Evolutionary conservation across 23 red algal species (phyloP).

Genomic region (Agarophyton chilense): DNA sequence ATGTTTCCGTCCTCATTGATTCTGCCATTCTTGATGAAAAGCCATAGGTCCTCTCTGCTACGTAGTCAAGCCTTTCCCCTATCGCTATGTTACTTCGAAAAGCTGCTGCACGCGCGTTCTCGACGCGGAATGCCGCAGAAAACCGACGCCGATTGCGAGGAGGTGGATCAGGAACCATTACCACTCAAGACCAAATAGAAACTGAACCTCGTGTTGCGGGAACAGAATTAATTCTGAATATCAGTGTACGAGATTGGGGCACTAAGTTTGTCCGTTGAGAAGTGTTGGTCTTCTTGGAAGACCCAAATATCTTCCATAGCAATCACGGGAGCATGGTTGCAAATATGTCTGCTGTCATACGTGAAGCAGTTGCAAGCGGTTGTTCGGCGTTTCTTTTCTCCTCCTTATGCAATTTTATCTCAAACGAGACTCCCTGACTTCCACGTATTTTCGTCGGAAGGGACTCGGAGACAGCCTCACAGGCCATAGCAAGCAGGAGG

Average conservation of each 20-base stretch:
- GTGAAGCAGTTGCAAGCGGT: conserved; percentile 59
- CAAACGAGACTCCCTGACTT: conserved; percentile 44
- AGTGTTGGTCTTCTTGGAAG: conserved; percentile 60
- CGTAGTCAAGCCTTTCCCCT: conserved; percentile 26
- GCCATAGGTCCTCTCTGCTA: conserved; percentile 37
- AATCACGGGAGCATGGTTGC: conserved; percentile 46
- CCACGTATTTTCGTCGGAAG: conserved; percentile 65
- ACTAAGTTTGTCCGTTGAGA: conserved; percentile 56
- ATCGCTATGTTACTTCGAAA: conserved; percentile 35
- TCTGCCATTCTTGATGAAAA: conserved; percentile 63
- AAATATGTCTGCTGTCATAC: conserved; percentile 39
- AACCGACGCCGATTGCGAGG: conserved; percentile 18
- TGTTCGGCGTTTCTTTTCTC: conserved; percentile 45
- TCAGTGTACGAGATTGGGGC: conserved; percentile 69
- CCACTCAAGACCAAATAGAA: conserved; percentile 12
- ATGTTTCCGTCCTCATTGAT: conserved; percentile 45
- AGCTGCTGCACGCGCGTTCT: conserved; percentile 18
- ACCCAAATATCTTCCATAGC: conserved; percentile 75
- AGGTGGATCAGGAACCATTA: neutral
- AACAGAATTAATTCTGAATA: conserved; percentile 41
- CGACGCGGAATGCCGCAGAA: conserved; percentile 29
- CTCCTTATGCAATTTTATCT: conserved; percentile 28
- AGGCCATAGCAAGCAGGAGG: conserved; percentile 57
- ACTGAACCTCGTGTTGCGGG: conserved; percentile 20
- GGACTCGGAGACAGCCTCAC: conserved; percentile 58